phyloP scores from a whole-genome alignment of 208 protist genomes.

The Acanthamoeba polyphaga region DNA sequence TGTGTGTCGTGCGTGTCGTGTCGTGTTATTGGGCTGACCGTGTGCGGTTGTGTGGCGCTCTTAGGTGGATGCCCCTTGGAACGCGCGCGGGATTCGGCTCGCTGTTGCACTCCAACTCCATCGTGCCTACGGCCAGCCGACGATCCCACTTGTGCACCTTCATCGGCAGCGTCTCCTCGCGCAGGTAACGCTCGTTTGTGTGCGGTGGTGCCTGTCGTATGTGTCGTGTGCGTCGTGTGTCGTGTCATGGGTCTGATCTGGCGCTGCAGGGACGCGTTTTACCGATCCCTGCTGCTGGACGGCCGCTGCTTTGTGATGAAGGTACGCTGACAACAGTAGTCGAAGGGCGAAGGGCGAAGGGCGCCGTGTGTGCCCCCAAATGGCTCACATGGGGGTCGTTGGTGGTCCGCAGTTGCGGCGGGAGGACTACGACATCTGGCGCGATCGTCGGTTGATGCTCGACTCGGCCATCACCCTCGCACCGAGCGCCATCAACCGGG shows the following conservation, averaged over 20 bases:
- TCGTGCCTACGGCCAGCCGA: not conserved
- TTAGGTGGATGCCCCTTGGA: not conserved
- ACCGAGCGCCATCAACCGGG: slow-evolving; percentile 38
- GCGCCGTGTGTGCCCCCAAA: no score
- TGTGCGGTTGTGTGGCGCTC: not conserved
- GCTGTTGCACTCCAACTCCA: not conserved
- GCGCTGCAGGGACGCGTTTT: slow-evolving; percentile 1
- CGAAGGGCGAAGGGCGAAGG: no score
- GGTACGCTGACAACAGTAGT: not conserved
- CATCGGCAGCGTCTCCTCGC: slow-evolving; percentile 24
- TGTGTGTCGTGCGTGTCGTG: no score
- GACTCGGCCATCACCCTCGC: slow-evolving; percentile 52
- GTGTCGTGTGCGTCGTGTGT: not conserved
- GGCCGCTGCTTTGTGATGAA: slow-evolving; percentile 37
- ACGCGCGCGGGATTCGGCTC: not conserved
- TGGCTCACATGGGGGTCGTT: not conserved
- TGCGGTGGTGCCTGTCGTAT: no score
- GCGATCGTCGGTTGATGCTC: slow-evolving; percentile 50
- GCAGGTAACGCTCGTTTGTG: not conserved
- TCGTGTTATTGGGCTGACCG: not conserved
- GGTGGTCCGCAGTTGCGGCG: not conserved
- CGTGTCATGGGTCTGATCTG: no score
- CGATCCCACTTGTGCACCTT: slow-evolving; percentile 6
- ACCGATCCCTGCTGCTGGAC: not conserved
- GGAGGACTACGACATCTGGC: slow-evolving; percentile 58